Conservation (phyloP, 192 early-diverging fungal genomes). For the Chytriomyces sp. region DNA sequence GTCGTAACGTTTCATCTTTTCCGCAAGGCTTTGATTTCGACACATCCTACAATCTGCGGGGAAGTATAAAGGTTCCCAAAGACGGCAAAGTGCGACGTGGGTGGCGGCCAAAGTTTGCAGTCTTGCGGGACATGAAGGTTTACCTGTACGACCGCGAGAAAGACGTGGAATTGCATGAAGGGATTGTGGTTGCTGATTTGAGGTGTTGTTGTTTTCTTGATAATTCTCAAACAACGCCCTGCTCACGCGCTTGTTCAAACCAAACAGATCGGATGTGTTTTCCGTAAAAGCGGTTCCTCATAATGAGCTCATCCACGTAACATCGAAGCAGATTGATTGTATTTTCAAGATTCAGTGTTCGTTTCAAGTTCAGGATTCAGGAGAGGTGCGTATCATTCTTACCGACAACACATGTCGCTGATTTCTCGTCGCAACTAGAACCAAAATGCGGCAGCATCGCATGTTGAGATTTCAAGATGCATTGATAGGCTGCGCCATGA, state of each 20-base stretch:
- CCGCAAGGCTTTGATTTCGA: conserved; percentile 39
- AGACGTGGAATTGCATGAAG: conserved; percentile 40
- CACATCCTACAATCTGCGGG: conserved; percentile 37
- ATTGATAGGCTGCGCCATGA: conserved; percentile 48
- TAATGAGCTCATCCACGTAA: conserved; percentile 62
- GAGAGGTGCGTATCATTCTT: background rate
- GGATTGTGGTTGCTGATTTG: conserved; percentile 46
- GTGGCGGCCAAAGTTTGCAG: conserved; percentile 49
- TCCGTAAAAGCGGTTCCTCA: conserved; percentile 48
- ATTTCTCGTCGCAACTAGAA: conserved; percentile 12
- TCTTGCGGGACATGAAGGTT: conserved; percentile 45
- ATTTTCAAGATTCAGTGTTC: conserved; percentile 57
- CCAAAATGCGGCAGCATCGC: background rate
- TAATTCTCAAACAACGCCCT: background rate
- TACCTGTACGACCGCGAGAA: conserved; percentile 51
- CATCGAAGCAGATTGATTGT: conserved; percentile 55
- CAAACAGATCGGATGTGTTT: conserved; percentile 51
- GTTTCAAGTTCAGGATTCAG: background rate
- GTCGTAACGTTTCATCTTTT: background rate
- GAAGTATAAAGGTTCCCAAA: conserved; percentile 59
- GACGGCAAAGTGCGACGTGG: conserved; percentile 59
- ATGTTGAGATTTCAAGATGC: conserved; percentile 26
- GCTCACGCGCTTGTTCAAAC: background rate
- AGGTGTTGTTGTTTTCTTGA: conserved; percentile 23
- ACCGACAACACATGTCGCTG: background rate